These are phyloP conservation scores for Whalleya microplaca DNA, from an alignment of 2,329 filamentous ascomycete species.

Conservation along the genomic window DNA sequence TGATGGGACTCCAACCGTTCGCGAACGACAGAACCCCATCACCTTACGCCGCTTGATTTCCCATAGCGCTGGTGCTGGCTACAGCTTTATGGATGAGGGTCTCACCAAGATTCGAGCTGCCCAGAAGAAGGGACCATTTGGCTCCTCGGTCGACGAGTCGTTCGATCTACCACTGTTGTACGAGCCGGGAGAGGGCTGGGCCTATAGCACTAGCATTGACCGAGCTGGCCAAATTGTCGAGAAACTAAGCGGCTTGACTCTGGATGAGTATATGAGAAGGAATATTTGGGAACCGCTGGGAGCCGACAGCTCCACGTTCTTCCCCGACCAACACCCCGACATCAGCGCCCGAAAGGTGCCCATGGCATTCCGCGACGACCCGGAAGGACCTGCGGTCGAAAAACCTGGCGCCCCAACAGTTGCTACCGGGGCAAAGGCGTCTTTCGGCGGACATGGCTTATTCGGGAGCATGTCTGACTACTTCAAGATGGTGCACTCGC, in stretches of 20 bases:
- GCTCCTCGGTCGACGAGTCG: constrained; percentile 26
- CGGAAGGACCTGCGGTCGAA: constrained; percentile 20
- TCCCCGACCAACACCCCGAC: constrained; percentile 22
- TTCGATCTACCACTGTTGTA: constrained; percentile 46
- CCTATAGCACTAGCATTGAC: constrained; percentile 48
- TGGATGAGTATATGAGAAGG: constrained; percentile 29
- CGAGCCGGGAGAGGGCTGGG: constrained; percentile 50
- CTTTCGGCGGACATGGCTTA: constrained; percentile 43
- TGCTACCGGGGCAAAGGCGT: constrained; percentile 24
- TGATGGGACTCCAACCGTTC: constrained; percentile 38
- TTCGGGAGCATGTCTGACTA: constrained; percentile 46
- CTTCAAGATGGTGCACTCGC: constrained; percentile 47
- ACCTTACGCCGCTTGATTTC: constrained; percentile 51
- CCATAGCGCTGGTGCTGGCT: constrained; percentile 49
- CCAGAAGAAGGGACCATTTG: constrained; percentile 3
- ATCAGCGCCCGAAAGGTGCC: constrained; percentile 21
- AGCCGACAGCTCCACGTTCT: constrained; percentile 25
- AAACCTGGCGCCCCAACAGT: constrained; percentile 20
- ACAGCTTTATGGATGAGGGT: constrained; percentile 42
- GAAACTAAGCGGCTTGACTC: constrained; percentile 29
- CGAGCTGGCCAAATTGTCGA: constrained; percentile 44
- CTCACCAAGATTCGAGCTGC: constrained; percentile 19
- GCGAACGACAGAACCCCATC: constrained; percentile 39
- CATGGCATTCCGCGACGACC: constrained; percentile 29
- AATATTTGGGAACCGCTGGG: constrained; percentile 30